Conservation (phyloP, 192 early-diverging fungal species). For the Lobulomyces angularis region DNA sequence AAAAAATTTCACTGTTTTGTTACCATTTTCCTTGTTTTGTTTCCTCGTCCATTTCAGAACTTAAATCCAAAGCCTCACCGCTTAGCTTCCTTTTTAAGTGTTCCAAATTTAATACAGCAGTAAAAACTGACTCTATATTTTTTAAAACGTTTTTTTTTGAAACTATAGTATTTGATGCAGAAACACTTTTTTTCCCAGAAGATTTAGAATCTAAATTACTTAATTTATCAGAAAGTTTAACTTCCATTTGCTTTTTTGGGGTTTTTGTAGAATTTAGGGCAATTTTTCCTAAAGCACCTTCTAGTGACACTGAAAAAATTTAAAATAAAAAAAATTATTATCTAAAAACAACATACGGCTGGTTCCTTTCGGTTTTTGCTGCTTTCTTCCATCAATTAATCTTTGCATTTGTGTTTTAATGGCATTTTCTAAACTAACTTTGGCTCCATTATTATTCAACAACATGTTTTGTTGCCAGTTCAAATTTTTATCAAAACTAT, state of each 20-base stretch:
- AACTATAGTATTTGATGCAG: background rate
- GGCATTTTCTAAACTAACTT: constrained; percentile 1
- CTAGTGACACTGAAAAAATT: constrained; percentile 55
- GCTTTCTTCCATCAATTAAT: constrained; percentile 83
- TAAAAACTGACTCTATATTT: constrained; percentile 68
- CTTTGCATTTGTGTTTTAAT: constrained; percentile 66
- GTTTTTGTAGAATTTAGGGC: constrained; percentile 76
- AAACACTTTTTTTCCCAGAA: background rate
- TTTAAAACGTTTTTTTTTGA: constrained; percentile 16
- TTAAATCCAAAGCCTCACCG: too few relatives aligned
- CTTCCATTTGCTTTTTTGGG: constrained; percentile 74
- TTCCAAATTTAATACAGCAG: constrained; percentile 67
- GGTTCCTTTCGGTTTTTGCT: constrained; percentile 72
- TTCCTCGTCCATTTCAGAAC: constrained; percentile 35
- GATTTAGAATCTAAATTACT: background rate
- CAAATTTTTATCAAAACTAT: background rate
- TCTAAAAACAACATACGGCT: constrained; percentile 37
- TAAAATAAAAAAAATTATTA: background rate
- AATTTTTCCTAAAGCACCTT: constrained; percentile 92
- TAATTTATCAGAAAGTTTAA: constrained; percentile 28
- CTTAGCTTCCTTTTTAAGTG: constrained; percentile 66
- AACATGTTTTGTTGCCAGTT: constrained; percentile 39
- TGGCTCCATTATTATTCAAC: constrained; percentile 9
- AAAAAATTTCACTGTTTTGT: background rate
- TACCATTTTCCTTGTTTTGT: constrained; percentile 31